These are phyloP conservation scores for Rutstroemia sp. DNA, from an alignment of 2,329 filamentous ascomycete genomes.

Conservation along the genomic window DNA sequence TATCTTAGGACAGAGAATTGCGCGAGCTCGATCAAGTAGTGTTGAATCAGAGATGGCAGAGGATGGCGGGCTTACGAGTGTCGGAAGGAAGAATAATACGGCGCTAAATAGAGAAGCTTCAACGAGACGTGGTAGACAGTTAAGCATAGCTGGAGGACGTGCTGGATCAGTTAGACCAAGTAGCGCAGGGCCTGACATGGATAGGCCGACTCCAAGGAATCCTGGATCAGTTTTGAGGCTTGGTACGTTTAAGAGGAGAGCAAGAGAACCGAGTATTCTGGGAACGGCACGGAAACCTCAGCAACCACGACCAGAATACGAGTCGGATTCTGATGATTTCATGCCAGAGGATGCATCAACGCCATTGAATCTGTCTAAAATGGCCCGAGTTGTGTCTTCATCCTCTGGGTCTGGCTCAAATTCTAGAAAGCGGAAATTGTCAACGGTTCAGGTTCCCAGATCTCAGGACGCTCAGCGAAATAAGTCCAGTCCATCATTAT, in stretches of 20 bases:
- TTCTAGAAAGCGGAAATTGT: constrained; percentile 47
- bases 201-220: constrained; percentile 21
- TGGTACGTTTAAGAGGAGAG: constrained; percentile 48
- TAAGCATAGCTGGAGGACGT: constrained; percentile 28
- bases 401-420: constrained; percentile 29
- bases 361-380: constrained; percentile 46
- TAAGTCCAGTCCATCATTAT: constrained; percentile 18
- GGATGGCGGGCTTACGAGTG: constrained; percentile 21
- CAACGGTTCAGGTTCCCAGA: constrained; percentile 23
- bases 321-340: constrained; percentile 44
- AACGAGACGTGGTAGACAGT: constrained; percentile 30
- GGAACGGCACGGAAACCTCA: constrained; percentile 32
- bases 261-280: constrained; percentile 54
- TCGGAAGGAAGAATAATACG: constrained; percentile 23
- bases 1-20: constrained; percentile 21
- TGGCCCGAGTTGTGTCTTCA: constrained; percentile 10
- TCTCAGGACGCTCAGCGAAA: constrained; percentile 11
- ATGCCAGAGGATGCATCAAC: constrained; percentile 62
- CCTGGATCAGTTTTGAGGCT: constrained; percentile 40
- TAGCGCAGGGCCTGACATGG: constrained; percentile 22
- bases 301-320: constrained; percentile 33
- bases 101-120: constrained; percentile 25
- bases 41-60: constrained; percentile 27
- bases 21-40: constrained; percentile 26
- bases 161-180: constrained; percentile 16